These are phyloP conservation scores for Trichoderma gracile DNA, from an alignment of 2,329 filamentous ascomycete species.

Conservation along the genomic window DNA sequence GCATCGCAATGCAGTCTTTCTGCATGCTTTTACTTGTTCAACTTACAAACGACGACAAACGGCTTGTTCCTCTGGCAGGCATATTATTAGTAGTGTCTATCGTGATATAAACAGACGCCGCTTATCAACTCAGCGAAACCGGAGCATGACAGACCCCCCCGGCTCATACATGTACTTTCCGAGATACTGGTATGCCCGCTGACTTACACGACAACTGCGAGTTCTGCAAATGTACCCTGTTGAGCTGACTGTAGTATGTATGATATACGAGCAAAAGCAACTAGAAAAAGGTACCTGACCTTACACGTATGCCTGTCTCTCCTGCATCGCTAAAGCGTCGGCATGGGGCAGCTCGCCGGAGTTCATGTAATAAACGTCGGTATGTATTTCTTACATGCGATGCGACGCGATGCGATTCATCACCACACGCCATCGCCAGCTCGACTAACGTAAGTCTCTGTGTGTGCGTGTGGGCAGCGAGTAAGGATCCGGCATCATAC, in stretches of 20 bases:
- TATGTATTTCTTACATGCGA: slow-evolving; percentile 18
- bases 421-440: not conserved
- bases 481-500: not conserved
- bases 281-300: no score
- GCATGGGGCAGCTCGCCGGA: slow-evolving; percentile 1
- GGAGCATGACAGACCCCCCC: not conserved
- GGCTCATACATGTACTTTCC: not conserved
- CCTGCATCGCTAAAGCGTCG: slow-evolving; percentile 12
- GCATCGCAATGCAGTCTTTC: no score
- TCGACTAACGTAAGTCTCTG: not conserved
- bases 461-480: not conserved
- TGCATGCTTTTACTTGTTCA: no score
- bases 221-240: no score
- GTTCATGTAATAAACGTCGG: slow-evolving; percentile 14
- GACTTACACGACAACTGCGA: not conserved
- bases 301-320: not conserved
- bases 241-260: slow-evolving; percentile 12
- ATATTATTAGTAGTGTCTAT: no score
- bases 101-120: no score
- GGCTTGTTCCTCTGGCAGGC: no score
- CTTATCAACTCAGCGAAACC: slow-evolving; percentile 2
- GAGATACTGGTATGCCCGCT: not conserved
- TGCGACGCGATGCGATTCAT: not conserved
- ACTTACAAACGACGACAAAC: no score
- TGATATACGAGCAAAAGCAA: no score